phyloP scores from a whole-genome alignment of 495 filamentous ascomycete species.

The Aspergillus sclerotioniger region DNA sequence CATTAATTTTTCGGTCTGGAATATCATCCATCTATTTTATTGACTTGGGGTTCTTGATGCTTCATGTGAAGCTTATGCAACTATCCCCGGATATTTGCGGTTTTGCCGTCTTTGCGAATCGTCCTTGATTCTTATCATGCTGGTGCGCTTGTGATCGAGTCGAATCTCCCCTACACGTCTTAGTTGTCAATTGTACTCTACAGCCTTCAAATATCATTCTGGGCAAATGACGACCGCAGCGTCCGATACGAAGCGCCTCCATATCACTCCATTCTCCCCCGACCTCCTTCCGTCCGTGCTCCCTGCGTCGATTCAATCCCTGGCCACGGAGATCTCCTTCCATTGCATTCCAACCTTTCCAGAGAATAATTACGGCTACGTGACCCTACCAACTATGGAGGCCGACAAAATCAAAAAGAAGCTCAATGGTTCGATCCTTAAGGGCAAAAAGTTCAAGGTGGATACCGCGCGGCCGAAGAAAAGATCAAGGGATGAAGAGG shows the following conservation, averaged over 20 bases:
- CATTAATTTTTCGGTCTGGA: not conserved
- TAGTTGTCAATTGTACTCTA: too few relatives aligned
- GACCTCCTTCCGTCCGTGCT: slow-evolving; percentile 67
- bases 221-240: slow-evolving; percentile 31
- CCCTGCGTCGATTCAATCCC: slow-evolving; percentile 60
- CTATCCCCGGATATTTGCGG: not conserved
- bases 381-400: slow-evolving; percentile 75
- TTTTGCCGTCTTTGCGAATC: not conserved
- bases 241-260: slow-evolving; percentile 57
- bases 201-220: not conserved
- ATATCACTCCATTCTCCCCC: slow-evolving; percentile 80
- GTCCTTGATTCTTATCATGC: not conserved
- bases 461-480: slow-evolving; percentile 70
- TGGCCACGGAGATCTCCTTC: slow-evolving; percentile 78
- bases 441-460: slow-evolving; percentile 79
- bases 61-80: not conserved
- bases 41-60: not conserved
- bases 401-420: slow-evolving; percentile 89
- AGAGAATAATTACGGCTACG: slow-evolving; percentile 84
- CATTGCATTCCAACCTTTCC: slow-evolving; percentile 82
- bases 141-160: not conserved
- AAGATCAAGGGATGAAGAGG: slow-evolving; percentile 38
- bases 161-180: too few relatives aligned
- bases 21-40: slow-evolving; percentile 1
- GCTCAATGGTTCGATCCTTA: slow-evolving; percentile 83